Conservation (phyloP, 306 rosid genomes). For the Vicia faba region DNA sequence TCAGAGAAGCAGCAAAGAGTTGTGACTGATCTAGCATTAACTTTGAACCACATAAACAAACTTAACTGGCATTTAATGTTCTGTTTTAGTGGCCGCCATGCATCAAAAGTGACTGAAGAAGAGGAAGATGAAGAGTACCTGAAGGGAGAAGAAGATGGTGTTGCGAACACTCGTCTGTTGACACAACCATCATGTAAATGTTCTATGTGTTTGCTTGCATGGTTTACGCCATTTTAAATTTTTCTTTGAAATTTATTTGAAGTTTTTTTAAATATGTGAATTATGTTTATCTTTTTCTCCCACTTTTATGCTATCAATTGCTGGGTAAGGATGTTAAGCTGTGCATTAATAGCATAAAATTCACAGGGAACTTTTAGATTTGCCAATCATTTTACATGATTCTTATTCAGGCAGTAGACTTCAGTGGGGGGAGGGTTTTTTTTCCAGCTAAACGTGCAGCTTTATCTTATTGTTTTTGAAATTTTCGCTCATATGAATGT, state of each 20-base stretch:
- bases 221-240: not conserved
- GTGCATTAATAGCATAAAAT: slow-evolving; percentile 6
- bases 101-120: slow-evolving; percentile 92
- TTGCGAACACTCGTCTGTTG: slow-evolving; percentile 74
- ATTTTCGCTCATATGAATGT: slow-evolving; percentile 23
- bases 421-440: not conserved
- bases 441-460: not conserved
- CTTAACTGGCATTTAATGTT: slow-evolving; percentile 32
- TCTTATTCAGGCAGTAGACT: slow-evolving; percentile 14
- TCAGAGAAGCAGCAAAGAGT: slow-evolving; percentile 9
- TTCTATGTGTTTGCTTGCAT: slow-evolving; percentile 10
- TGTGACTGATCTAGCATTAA: slow-evolving; percentile 16
- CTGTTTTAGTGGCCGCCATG: slow-evolving; percentile 88
- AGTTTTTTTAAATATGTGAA: not conserved
- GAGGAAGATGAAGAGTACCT: slow-evolving; percentile 97
- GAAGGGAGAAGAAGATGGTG: slow-evolving; percentile 93
- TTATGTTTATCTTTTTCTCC: not conserved
- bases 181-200: slow-evolving; percentile 89
- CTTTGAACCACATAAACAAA: slow-evolving; percentile 19
- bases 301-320: not conserved
- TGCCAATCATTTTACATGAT: slow-evolving; percentile 10
- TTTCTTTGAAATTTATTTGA: not conserved
- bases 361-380: slow-evolving; percentile 6
- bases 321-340: slow-evolving; percentile 25
- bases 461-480: not conserved